Percentiles rank a stretch among this genome's conserved stretches.
phyloP scores from a whole-genome alignment of 1,284 basidiomycete genomes.

The Pisolithus thermaeus region DNA sequence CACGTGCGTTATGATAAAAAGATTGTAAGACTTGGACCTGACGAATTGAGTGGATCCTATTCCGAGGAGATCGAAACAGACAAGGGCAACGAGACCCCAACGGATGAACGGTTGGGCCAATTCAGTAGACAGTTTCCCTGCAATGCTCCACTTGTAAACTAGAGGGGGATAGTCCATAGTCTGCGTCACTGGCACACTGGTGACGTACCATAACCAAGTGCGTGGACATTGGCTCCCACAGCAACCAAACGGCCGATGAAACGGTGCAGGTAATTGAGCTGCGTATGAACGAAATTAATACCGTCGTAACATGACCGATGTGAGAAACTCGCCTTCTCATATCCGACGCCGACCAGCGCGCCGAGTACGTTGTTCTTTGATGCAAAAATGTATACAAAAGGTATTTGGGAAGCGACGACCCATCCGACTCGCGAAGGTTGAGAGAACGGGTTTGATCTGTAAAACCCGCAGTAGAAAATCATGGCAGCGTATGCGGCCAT shows the following conservation, averaged over 20 bases:
- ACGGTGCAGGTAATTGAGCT: constrained; percentile 79
- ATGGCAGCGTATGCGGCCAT: constrained; percentile 42
- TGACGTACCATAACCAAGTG: constrained; percentile 50
- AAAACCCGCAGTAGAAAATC: constrained; percentile 46
- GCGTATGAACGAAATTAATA: not conserved
- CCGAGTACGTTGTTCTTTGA: constrained; percentile 71
- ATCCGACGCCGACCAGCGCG: constrained; percentile 58
- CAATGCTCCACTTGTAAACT: constrained; percentile 60
- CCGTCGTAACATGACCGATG: not conserved
- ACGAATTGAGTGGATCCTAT: constrained; percentile 46
- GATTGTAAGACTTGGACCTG: constrained; percentile 47
- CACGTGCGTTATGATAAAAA: constrained; percentile 51
- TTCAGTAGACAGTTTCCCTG: constrained; percentile 33
- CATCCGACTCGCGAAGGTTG: constrained; percentile 51
- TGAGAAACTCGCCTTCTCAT: constrained; percentile 53
- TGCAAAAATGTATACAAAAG: constrained; percentile 63
- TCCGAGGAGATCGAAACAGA: constrained; percentile 46
- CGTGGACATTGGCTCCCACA: constrained; percentile 61
- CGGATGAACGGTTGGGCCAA: constrained; percentile 30
- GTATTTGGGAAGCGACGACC: constrained; percentile 64
- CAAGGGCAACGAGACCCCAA: constrained; percentile 50
- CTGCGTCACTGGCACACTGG: not conserved
- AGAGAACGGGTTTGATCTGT: constrained; percentile 46
- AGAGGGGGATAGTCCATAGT: not conserved
- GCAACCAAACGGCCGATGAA: constrained; percentile 61